phyloP scores from a whole-genome alignment of 371 early-diverging fungal genomes.

The Mortierella sp. region DNA sequence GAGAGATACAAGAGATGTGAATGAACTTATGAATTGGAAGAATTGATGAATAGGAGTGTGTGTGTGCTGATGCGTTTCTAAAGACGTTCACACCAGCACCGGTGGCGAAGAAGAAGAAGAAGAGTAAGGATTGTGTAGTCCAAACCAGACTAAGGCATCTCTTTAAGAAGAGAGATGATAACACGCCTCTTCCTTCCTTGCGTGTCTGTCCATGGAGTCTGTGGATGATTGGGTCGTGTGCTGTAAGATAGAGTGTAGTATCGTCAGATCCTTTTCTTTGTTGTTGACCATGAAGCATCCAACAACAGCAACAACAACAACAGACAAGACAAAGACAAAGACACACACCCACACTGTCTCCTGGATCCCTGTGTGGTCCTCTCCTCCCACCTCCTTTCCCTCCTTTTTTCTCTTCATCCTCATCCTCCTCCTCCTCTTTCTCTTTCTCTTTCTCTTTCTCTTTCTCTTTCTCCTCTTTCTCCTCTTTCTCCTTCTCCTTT shows the following conservation, averaged over 20 bases:
- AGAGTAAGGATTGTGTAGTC: background rate
- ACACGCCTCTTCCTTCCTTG: too few species aligned
- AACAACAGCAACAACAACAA: background rate
- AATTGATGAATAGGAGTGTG: background rate
- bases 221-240: too few species aligned
- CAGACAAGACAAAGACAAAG: background rate
- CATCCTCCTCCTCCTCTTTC: background rate
- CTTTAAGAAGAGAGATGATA: background rate
- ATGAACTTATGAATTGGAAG: background rate
- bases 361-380: slow-evolving; percentile 11
- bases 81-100: background rate
- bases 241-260: too few species aligned
- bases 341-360: background rate
- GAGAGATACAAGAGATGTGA: background rate
- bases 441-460: background rate
- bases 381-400: slow-evolving; percentile 3
- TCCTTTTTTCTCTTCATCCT: background rate
- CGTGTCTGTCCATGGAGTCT: too few species aligned
- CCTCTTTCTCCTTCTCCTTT: background rate
- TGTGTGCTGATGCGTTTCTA: background rate
- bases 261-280: too few species aligned
- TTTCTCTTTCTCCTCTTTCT: background rate
- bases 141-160: background rate
- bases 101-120: background rate
- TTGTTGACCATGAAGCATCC: background rate